Conservation (phyloP, 1,139 yeast genomes). For the Eremothecium coryli region DNA sequence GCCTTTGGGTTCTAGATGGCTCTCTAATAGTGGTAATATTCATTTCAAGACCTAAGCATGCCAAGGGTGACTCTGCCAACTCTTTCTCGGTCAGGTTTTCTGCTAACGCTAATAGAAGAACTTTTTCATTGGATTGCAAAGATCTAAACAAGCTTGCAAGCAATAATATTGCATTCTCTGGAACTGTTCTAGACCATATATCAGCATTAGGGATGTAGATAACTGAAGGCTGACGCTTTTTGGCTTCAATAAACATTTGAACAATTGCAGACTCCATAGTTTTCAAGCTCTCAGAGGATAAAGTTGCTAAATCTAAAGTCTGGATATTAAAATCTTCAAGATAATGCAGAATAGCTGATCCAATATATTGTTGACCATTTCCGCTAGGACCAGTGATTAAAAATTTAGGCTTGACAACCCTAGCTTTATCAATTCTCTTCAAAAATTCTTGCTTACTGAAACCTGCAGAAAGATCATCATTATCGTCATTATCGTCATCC, state of each 20-base stretch:
- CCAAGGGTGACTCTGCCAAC: conserved; percentile 12
- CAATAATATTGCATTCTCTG: conserved; percentile 63
- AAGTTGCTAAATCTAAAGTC: conserved; percentile 66
- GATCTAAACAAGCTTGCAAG: conserved; percentile 61
- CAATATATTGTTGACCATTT: conserved; percentile 79
- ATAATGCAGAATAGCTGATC: conserved; percentile 71
- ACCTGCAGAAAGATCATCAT: conserved; percentile 48
- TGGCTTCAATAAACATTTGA: conserved; percentile 79
- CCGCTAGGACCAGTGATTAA: conserved; percentile 70
- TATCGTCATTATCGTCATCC: conserved; percentile 24
- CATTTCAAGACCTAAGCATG: conserved; percentile 33
- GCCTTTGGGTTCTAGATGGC: conserved; percentile 39
- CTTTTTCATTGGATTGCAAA: conserved; percentile 61
- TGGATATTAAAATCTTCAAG: conserved; percentile 90
- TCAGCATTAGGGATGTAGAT: conserved; percentile 78
- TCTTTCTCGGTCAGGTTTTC: conserved; percentile 34
- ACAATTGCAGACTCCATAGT: conserved; percentile 81
- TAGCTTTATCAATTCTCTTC: conserved; percentile 48
- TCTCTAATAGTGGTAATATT: conserved; percentile 39
- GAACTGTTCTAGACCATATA: conserved; percentile 62
- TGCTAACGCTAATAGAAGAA: conserved; percentile 69
- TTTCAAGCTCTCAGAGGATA: conserved; percentile 72
- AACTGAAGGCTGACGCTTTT: conserved; percentile 83
- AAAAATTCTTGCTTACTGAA: conserved; percentile 58
- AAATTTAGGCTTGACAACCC: conserved; percentile 77